Conservation (phyloP, 1,139 yeast genomes). For the Nakaseomyces uthaithaninus region DNA sequence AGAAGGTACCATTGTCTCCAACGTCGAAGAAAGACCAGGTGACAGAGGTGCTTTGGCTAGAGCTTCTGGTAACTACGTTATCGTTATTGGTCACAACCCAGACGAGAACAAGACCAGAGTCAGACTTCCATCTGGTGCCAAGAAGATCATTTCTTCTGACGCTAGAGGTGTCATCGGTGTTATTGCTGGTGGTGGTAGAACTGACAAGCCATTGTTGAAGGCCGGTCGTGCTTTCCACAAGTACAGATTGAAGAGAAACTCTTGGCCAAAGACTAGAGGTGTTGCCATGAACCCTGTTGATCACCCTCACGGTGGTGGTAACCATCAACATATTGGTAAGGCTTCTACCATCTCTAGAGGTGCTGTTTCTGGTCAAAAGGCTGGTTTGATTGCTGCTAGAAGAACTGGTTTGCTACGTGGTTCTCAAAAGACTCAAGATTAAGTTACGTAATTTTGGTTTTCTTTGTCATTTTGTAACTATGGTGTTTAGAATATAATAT, state of each 20-base stretch:
- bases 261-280: constrained; percentile 99
- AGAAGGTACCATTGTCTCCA: constrained; percentile 98
- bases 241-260: constrained; percentile 98
- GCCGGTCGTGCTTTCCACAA: constrained; percentile 99
- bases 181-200: constrained; percentile 99
- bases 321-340: constrained; percentile 99
- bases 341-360: constrained; percentile 99
- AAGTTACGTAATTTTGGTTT: constrained; percentile 11
- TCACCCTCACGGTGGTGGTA: constrained; percentile 99
- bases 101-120: constrained; percentile 99
- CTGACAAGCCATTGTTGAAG: constrained; percentile 97
- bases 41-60: constrained; percentile 99
- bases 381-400: constrained; percentile 99
- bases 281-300: constrained; percentile 99
- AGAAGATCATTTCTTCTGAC: constrained; percentile 88
- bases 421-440: constrained; percentile 12
- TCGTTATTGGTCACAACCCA: constrained; percentile 98
- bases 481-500: constrained; percentile 9
- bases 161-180: constrained; percentile 99
- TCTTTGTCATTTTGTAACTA: constrained; percentile 11
- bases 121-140: constrained; percentile 98
- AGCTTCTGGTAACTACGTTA: constrained; percentile 98
- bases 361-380: constrained; percentile 99
- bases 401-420: constrained; percentile 99
- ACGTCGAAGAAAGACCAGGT: constrained; percentile 98